These are phyloP conservation scores for Diaporthe citriasiana DNA, from an alignment of 2,329 filamentous ascomycete genomes.

Conservation along the genomic window DNA sequence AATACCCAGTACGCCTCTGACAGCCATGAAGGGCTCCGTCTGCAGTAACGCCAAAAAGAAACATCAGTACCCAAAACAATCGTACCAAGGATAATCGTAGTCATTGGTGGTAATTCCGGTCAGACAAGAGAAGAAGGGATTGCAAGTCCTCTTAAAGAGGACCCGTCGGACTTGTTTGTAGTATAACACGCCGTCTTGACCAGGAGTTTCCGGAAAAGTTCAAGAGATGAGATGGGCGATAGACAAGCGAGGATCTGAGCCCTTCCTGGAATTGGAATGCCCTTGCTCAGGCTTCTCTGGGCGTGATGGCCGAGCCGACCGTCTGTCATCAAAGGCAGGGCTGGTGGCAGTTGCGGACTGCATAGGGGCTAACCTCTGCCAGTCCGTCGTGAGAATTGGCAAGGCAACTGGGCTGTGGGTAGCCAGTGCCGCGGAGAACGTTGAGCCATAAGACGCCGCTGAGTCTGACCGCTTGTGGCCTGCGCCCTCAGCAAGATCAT, in stretches of 20 bases:
- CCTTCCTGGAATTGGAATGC: background rate
- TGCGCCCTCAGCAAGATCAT: background rate
- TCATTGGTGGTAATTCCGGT: background rate
- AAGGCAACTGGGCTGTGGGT: background rate
- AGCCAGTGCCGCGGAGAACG: background rate
- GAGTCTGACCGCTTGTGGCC: constrained; percentile 21
- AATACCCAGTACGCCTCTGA: background rate
- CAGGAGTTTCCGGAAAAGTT: background rate
- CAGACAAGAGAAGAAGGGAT: background rate
- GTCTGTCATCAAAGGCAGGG: too few relatives aligned
- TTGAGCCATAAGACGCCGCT: constrained; percentile 30
- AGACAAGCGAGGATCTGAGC: constrained; percentile 26
- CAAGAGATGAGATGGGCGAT: background rate
- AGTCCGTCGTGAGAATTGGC: background rate
- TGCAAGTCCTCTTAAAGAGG: background rate
- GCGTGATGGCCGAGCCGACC: too few relatives aligned
- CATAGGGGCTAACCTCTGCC: background rate
- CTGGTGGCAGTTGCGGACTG: background rate
- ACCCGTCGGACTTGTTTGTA: background rate
- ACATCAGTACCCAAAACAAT: constrained; percentile 2
- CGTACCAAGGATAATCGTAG: background rate
- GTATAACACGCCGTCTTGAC: background rate
- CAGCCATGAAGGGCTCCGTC: background rate
- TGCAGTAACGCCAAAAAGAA: background rate
- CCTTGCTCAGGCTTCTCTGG: background rate